Conservation (phyloP, 345 rosid genomes). For the Eucalyptus lansdowneana region DNA sequence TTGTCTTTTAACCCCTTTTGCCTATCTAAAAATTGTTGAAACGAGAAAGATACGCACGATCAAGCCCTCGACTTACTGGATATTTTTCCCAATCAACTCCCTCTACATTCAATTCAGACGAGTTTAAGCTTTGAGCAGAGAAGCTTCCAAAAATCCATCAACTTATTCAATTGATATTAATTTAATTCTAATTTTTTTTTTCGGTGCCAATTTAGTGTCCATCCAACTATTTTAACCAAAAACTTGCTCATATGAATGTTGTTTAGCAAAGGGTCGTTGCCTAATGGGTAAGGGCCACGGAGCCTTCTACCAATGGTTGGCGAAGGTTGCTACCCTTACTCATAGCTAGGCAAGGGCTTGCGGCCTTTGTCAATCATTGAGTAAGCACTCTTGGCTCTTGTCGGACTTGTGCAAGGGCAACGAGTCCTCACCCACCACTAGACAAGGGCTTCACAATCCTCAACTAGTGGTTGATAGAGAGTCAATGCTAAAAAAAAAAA, state of each 20-base stretch:
- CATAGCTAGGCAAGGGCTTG: background rate
- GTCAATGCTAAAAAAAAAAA: background rate
- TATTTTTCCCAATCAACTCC: background rate
- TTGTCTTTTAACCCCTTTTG: background rate
- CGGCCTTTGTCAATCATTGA: too few species aligned
- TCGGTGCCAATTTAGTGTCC: too few species aligned
- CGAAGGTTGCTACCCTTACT: background rate
- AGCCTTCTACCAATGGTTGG: background rate
- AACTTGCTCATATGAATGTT: too few species aligned
- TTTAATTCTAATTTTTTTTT: background rate
- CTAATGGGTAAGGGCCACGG: background rate
- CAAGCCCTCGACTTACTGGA: background rate
- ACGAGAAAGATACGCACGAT: background rate
- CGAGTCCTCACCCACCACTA: background rate
- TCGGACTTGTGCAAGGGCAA: background rate
- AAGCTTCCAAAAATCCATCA: background rate
- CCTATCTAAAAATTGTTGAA: background rate
- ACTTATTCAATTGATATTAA: too few species aligned
- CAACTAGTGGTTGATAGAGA: background rate
- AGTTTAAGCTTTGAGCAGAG: background rate
- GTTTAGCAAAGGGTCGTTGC: background rate
- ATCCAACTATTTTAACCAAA: too few species aligned
- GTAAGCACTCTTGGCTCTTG: too few species aligned
- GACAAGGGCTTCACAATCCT: background rate
- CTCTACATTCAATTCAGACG: background rate